Conservation (phyloP, 768 basidiomycete species). For the Coprinopsis cinerea region DNA sequence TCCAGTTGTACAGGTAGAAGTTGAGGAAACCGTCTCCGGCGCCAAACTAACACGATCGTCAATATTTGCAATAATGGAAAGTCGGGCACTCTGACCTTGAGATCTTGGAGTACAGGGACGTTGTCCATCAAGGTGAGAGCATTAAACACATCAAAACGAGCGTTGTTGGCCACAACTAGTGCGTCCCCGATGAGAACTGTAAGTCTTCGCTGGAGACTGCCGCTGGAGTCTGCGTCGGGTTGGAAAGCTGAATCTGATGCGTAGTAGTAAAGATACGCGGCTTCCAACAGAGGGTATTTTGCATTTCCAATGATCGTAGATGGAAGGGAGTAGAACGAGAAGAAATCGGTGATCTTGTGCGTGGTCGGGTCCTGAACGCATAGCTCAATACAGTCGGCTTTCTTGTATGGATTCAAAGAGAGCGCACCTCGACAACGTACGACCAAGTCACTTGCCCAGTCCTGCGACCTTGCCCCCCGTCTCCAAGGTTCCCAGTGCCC, state of each 20-base stretch:
- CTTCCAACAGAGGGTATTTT: constrained; percentile 74
- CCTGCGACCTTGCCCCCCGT: constrained; percentile 47
- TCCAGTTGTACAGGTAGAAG: constrained; percentile 95
- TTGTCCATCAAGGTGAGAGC: constrained; percentile 96
- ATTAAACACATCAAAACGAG: constrained; percentile 95
- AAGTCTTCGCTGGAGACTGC: constrained; percentile 62
- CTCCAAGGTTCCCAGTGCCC: constrained; percentile 51
- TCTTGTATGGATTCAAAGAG: not conserved
- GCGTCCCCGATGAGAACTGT: constrained; percentile 73
- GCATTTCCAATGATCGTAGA: constrained; percentile 81
- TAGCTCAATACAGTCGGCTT: not conserved
- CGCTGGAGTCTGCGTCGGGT: constrained; percentile 54
- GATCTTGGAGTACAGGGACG: constrained; percentile 67
- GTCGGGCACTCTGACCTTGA: constrained; percentile 53
- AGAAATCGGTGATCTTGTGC: constrained; percentile 86
- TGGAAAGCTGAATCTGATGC: constrained; percentile 73
- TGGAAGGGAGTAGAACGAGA: constrained; percentile 95
- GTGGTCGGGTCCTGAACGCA: constrained; percentile 66
- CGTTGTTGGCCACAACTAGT: constrained; percentile 71
- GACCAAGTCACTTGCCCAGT: constrained; percentile 89
- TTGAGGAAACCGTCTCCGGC: constrained; percentile 86
- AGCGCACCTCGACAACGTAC: constrained; percentile 86
- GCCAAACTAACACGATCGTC: constrained; percentile 62
- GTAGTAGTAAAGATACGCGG: constrained; percentile 95
- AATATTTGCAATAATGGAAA: not conserved